These are phyloP conservation scores for Fusarium albosuccineum DNA, from an alignment of 2,329 filamentous ascomycete species.

Conservation along the genomic window DNA sequence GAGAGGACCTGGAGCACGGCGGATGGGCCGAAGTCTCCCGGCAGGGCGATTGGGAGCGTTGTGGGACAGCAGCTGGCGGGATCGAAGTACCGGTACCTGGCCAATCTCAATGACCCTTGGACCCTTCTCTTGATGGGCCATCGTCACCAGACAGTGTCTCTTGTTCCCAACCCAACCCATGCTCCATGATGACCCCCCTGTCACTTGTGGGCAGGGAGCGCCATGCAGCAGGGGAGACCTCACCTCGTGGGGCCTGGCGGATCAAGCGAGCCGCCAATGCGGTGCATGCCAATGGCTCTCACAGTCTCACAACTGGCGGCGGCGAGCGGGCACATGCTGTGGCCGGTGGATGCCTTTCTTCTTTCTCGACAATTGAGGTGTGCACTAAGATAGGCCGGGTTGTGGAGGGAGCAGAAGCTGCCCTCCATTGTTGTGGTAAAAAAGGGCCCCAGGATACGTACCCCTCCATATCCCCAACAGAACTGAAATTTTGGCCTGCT, in stretches of 20 bases:
- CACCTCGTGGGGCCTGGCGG: constrained; percentile 44
- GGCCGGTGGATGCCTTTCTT: constrained; percentile 36
- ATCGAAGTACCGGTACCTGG: constrained; percentile 42
- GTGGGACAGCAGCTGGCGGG: constrained; percentile 15
- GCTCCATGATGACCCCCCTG: constrained; percentile 37
- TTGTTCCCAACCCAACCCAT: constrained; percentile 39
- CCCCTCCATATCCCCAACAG: constrained; percentile 57
- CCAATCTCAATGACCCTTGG: constrained; percentile 14
- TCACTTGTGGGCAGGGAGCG: constrained; percentile 30
- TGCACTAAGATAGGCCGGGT: constrained; percentile 42
- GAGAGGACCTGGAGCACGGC: not conserved
- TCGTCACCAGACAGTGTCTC: not conserved
- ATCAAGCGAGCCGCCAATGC: constrained; percentile 47
- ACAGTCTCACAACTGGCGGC: constrained; percentile 41
- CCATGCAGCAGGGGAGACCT: constrained; percentile 43
- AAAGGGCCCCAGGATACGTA: constrained; percentile 46
- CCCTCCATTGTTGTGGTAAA: constrained; percentile 29
- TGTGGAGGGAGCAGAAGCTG: constrained; percentile 39
- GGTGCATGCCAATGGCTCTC: constrained; percentile 46
- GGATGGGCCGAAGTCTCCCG: constrained; percentile 45
- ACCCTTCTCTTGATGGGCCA: constrained; percentile 40
- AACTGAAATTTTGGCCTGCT: constrained; percentile 54
- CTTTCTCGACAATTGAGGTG: constrained; percentile 35
- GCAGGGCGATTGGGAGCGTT: constrained; percentile 23
- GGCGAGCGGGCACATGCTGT: constrained; percentile 9